Conservation (phyloP, 768 basidiomycete genomes). For the Dendrothele bispora region DNA sequence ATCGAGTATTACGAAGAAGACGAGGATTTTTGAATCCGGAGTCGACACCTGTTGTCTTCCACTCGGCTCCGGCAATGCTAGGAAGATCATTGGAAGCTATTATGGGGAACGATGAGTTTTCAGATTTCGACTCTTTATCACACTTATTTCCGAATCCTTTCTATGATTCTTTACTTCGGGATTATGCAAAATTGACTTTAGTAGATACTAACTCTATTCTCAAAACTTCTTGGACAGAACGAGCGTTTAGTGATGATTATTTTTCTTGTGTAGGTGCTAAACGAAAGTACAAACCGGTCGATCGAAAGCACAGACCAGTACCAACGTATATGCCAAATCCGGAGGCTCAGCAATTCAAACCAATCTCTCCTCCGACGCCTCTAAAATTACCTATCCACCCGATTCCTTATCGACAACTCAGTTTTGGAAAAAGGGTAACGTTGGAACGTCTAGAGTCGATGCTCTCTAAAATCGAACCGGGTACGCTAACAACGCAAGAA, state of each 20-base stretch:
- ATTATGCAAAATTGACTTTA: background rate
- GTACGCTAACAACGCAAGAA: slow-evolving; percentile 8
- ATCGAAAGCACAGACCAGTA: slow-evolving; percentile 24
- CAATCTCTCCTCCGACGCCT: slow-evolving; percentile 8
- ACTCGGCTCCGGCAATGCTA: background rate
- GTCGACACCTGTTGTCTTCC: too few relatives aligned
- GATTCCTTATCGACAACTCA: slow-evolving; percentile 6
- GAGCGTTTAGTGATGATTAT: background rate
- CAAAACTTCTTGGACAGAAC: background rate
- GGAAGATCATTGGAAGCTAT: background rate
- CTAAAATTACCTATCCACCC: slow-evolving; percentile 9
- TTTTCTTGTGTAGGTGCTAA: background rate
- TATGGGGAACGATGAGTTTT: background rate
- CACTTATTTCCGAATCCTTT: background rate
- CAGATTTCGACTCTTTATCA: background rate
- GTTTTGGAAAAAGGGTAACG: slow-evolving; percentile 7
- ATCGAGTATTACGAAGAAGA: background rate
- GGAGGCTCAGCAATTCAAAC: too few relatives aligned
- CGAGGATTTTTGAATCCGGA: too few relatives aligned
- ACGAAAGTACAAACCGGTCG: slow-evolving; percentile 27
- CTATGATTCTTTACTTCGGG: background rate
- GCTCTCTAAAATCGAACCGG: slow-evolving; percentile 12
- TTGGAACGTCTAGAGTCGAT: slow-evolving; percentile 12
- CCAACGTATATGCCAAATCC: slow-evolving; percentile 25
- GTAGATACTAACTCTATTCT: background rate